Percentiles rank a stretch among this genome's conserved stretches.
phyloP scores from a whole-genome alignment of 2,329 filamentous ascomycete genomes.

The Penicillium sp. region DNA sequence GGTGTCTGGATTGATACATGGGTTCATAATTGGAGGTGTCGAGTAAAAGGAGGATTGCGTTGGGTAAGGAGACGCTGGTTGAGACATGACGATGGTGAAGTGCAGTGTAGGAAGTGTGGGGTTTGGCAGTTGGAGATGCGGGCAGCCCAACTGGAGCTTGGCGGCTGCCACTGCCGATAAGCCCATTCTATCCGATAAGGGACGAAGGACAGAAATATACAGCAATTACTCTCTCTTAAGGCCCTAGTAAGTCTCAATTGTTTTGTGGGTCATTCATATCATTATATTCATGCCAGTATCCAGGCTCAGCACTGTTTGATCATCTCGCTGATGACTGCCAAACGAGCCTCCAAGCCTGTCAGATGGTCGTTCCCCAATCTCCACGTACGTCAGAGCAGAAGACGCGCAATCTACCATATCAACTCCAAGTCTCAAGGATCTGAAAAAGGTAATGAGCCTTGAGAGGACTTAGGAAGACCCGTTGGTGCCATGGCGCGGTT shows the following conservation, averaged over 20 bases:
- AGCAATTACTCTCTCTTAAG: too few relatives aligned
- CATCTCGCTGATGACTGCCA: neutral
- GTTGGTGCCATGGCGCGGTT: neutral
- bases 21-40: conserved; percentile 22
- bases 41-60: conserved; percentile 28
- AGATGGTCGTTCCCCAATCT: neutral
- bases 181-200: neutral
- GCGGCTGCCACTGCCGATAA: conserved; percentile 5
- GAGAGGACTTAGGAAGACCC: neutral
- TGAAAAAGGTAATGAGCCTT: too few relatives aligned
- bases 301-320: neutral
- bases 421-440: too few relatives aligned
- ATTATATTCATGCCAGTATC: neutral
- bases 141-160: conserved; percentile 18
- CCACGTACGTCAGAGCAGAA: neutral
- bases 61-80: conserved; percentile 27
- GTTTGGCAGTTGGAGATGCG: conserved; percentile 17
- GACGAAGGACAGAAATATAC: neutral
- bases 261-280: neutral
- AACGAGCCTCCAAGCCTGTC: neutral
- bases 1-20: conserved; percentile 51
- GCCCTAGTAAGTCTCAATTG: neutral
- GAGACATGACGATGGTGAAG: conserved; percentile 25
- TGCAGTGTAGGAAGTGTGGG: conserved; percentile 2
- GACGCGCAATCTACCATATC: too few relatives aligned